Percentiles rank a stretch among this genome's conserved stretches.
Evolutionary conservation across 805 yeast genomes (phyloP).

Genomic region (Kodamaea jinghongensis): DNA sequence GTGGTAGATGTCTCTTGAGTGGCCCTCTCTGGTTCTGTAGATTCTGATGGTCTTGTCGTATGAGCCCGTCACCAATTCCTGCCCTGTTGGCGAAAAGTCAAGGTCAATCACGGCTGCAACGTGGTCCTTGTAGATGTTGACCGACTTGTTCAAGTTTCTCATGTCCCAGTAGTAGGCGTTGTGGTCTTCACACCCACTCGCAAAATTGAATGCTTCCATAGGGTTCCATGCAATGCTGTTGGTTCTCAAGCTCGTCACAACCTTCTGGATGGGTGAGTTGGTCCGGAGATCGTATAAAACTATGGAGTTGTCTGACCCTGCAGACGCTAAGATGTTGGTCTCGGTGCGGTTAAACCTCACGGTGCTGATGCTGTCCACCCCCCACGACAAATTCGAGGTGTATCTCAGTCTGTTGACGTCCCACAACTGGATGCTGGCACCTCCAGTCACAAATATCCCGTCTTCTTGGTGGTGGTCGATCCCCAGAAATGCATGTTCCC

Average conservation of each 20-base stretch:
- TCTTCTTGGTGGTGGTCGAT: constrained; percentile 83
- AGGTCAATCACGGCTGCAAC: constrained; percentile 93
- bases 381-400: constrained; percentile 83
- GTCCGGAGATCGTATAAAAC: constrained; percentile 90
- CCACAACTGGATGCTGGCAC: constrained; percentile 90
- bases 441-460: constrained; percentile 83
- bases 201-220: constrained; percentile 93
- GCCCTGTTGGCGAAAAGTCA: constrained; percentile 96
- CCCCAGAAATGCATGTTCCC: constrained; percentile 80
- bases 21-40: constrained; percentile 74
- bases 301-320: constrained; percentile 82
- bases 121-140: constrained; percentile 90
- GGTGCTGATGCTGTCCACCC: constrained; percentile 82
- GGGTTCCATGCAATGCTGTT: constrained; percentile 96
- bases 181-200: constrained; percentile 91
- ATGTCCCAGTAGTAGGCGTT: constrained; percentile 94
- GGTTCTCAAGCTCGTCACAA: constrained; percentile 76
- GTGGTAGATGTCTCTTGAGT: constrained; percentile 91
- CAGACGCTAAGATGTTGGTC: constrained; percentile 81
- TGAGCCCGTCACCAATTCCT: constrained; percentile 91
- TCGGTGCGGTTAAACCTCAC: constrained; percentile 90
- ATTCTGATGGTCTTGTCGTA: constrained; percentile 92
- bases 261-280: constrained; percentile 86
- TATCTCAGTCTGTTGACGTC: constrained; percentile 79
- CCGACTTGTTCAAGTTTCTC: constrained; percentile 81